These are phyloP conservation scores for Meira nashicola DNA, from an alignment of 1,284 basidiomycete species.

Conservation along the genomic window DNA sequence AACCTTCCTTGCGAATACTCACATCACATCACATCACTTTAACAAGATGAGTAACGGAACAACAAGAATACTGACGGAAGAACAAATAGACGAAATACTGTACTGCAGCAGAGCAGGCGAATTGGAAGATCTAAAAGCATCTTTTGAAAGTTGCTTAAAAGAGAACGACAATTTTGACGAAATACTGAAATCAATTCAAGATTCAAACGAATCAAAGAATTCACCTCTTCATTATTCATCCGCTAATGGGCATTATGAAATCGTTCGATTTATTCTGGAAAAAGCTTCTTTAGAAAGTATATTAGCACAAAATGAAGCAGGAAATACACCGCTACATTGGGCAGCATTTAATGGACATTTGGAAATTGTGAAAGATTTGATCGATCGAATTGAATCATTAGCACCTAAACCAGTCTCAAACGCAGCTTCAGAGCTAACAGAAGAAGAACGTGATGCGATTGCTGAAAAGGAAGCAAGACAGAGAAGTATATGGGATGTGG, in stretches of 20 bases:
- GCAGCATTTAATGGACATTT: conserved; percentile 50
- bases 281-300: conserved; percentile 17
- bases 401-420: conserved; percentile 11
- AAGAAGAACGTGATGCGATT: conserved; percentile 17
- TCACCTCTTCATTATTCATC: conserved; percentile 41
- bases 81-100: conserved; percentile 47
- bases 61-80: conserved; percentile 16
- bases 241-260: conserved; percentile 44
- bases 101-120: conserved; percentile 47
- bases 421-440: not conserved
- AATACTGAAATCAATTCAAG: not conserved
- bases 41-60: no score
- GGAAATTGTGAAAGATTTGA: conserved; percentile 28
- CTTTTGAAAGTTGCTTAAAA: not conserved
- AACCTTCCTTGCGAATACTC: no score
- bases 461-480: conserved; percentile 12
- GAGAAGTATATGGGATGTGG: conserved; percentile 48
- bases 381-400: conserved; percentile 35
- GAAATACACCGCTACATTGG: conserved; percentile 52
- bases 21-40: no score
- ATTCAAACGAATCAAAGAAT: conserved; percentile 37
- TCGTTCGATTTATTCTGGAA: not conserved
- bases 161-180: not conserved
- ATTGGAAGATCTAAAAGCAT: conserved; percentile 20
- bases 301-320: conserved; percentile 39